Percentiles rank a stretch among this genome's conserved stretches.
Evolutionary conservation across 2,329 filamentous ascomycete species (phyloP).

Genomic region (Colletotrichum cuscutae): DNA sequence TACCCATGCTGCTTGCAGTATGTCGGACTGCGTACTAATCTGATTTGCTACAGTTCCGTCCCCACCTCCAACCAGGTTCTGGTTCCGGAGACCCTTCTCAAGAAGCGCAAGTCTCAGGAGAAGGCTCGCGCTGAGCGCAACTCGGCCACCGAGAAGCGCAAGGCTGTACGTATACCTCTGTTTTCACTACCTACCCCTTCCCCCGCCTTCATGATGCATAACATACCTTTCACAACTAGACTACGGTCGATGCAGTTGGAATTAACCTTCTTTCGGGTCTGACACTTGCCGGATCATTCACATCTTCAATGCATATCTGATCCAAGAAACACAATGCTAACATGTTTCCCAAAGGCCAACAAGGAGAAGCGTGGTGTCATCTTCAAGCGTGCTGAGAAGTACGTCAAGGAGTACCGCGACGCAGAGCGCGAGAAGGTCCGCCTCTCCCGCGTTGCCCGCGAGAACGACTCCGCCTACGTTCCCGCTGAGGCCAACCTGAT

Average conservation of each 20-base stretch:
- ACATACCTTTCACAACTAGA: conserved; percentile 92
- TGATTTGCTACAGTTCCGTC: conserved; percentile 78
- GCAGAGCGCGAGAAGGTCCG: conserved; percentile 98
- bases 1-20: conserved; percentile 65
- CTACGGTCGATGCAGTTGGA: conserved; percentile 95
- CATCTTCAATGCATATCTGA: conserved; percentile 33
- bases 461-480: conserved; percentile 93
- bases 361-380: conserved; percentile 99
- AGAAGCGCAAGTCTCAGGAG: conserved; percentile 99
- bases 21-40: conserved; percentile 84
- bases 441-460: conserved; percentile 87
- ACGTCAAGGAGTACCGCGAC: conserved; percentile 99
- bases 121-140: conserved; percentile 93
- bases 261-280: conserved; percentile 99
- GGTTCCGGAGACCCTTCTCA: conserved; percentile 98
- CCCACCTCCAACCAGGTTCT: conserved; percentile 95
- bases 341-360: conserved; percentile 74
- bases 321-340: conserved; percentile 14
- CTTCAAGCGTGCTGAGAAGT: conserved; percentile 99
- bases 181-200: conserved; percentile 13
- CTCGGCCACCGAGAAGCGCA: conserved; percentile 84
- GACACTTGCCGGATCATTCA: conserved; percentile 61
- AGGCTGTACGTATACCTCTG: conserved; percentile 77
- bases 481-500: conserved; percentile 95
- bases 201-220: conserved; percentile 79